Base-by-base conservation (phyloP, 2,329 filamentous ascomycete species). In the Cadophora sp. region DNA sequence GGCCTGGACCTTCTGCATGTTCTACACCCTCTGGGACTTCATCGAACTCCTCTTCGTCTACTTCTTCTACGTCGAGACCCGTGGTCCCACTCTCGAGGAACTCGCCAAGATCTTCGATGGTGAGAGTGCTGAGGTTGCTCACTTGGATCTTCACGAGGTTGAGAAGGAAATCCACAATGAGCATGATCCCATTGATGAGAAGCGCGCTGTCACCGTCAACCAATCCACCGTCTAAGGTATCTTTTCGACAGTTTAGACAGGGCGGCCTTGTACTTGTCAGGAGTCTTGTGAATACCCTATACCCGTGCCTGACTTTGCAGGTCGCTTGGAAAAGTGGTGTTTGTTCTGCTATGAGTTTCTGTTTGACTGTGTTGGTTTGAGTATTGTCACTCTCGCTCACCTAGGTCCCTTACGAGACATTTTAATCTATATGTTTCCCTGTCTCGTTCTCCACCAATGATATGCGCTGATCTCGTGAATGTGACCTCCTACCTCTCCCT, bases 61-160 rank as follows among this genome's bases (percentile, higher is more conserved):
- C 79, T 88, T 88, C 81, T 85, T 90, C 77, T 90, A 89, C 77
- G 84, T 90, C 66, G 90, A 93, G 81, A 92, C 90, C 22, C 88
- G 87, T 74, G 89, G 90, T 3, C 88, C 89, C 0, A 92, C 89
- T 1, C 86, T 92, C 0, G 90, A 92, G 77, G 89, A 91, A 76
- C 85, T 91, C 70, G 87, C 89, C 58, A 86, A 86, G 74, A 91
- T 92, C 77, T 92, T 92, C 74, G 90, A 92, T 73, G 90, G 89
- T 48, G 85, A 88, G 31, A 81, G 85, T 40, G 87, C 86, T 9
- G 66, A 71, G 61, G 83, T 87, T 14, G 85, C 83, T 7, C 82
- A 85, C 71, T 81, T 89, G 69, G 83, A 87, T 75, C 78, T 88
- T 55, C 79, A 83, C 31, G 83, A 87, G 75, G 82, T 87, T 53